These are phyloP conservation scores for Colletotrichum sidae DNA, from an alignment of 2,329 filamentous ascomycete genomes.

Conservation along the genomic window DNA sequence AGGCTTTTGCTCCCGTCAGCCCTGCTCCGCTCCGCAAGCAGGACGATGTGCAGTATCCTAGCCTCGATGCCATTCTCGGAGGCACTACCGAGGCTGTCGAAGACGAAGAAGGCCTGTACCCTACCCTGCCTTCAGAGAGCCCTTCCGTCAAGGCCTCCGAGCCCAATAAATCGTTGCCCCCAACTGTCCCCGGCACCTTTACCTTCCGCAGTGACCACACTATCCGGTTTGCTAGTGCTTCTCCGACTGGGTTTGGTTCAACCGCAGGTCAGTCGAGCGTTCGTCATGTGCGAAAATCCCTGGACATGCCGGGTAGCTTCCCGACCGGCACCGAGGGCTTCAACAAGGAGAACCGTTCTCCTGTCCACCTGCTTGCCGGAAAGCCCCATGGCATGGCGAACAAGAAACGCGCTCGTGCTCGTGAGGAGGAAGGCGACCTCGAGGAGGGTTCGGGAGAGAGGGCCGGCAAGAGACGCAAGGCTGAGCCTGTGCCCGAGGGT, in stretches of 20 bases:
- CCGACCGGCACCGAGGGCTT: constrained; percentile 49
- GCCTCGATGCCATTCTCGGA: constrained; percentile 45
- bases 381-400: constrained; percentile 72
- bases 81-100: constrained; percentile 42
- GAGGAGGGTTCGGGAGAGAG: constrained; percentile 67
- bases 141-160: constrained; percentile 36
- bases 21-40: constrained; percentile 42
- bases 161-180: constrained; percentile 43
- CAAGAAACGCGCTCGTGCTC: constrained; percentile 73
- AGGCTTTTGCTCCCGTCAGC: constrained; percentile 64
- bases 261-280: constrained; percentile 70
- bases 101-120: constrained; percentile 60
- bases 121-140: constrained; percentile 55
- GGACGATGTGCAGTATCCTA: constrained; percentile 49
- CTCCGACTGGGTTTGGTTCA: constrained; percentile 65
- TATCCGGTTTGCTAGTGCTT: constrained; percentile 65
- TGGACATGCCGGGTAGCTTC: constrained; percentile 68
- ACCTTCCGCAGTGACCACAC: constrained; percentile 76
- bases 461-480: constrained; percentile 70
- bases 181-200: constrained; percentile 67
- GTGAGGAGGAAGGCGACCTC: constrained; percentile 67
- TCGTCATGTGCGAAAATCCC: constrained; percentile 68
- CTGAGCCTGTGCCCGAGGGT: constrained; percentile 60
- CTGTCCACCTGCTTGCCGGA: constrained; percentile 52
- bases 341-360: constrained; percentile 68